Conservation (phyloP, 108 stramenopile species). For the Cyclotella kingstonii region DNA sequence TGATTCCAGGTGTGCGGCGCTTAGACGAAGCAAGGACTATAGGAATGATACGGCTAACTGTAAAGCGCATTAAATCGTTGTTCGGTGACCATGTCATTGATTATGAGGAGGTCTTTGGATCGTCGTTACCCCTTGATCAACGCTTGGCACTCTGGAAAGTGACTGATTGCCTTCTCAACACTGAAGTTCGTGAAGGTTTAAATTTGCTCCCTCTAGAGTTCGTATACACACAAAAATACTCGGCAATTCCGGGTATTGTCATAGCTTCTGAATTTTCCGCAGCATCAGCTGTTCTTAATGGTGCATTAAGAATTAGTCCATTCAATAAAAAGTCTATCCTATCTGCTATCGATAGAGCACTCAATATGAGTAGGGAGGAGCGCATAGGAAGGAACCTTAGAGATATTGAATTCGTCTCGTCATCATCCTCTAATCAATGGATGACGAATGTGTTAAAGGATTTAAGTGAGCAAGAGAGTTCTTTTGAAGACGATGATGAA, state of each 20-base stretch:
- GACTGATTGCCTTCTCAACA: slow-evolving; percentile 83
- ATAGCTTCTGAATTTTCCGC: slow-evolving; percentile 97
- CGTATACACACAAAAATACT: slow-evolving; percentile 78
- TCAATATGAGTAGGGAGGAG: slow-evolving; percentile 83
- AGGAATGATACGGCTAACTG: slow-evolving; percentile 69
- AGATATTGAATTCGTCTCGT: slow-evolving; percentile 95
- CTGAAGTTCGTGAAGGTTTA: slow-evolving; percentile 94
- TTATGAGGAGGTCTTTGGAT: slow-evolving; percentile 83
- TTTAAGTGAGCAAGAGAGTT: slow-evolving; percentile 52
- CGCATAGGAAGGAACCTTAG: slow-evolving; percentile 87
- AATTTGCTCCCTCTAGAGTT: slow-evolving; percentile 97
- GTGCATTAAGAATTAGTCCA: slow-evolving; percentile 95
- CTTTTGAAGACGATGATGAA: slow-evolving; percentile 25
- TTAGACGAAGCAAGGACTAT: slow-evolving; percentile 85
- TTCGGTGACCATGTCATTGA: slow-evolving; percentile 73
- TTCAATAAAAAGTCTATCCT: slow-evolving; percentile 89
- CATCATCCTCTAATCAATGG: slow-evolving; percentile 93
- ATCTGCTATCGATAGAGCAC: slow-evolving; percentile 89
- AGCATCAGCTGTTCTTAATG: slow-evolving; percentile 93
- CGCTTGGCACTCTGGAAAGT: slow-evolving; percentile 87
- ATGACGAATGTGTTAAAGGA: slow-evolving; percentile 92
- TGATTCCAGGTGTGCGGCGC: slow-evolving; percentile 78
- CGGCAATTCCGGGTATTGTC: slow-evolving; percentile 87
- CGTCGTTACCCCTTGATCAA: slow-evolving; percentile 71
- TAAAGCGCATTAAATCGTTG: slow-evolving; percentile 55